These are phyloP conservation scores for Fonsecaea pedrosoi DNA, from an alignment of 2,329 filamentous ascomycete species.

Conservation along the genomic window DNA sequence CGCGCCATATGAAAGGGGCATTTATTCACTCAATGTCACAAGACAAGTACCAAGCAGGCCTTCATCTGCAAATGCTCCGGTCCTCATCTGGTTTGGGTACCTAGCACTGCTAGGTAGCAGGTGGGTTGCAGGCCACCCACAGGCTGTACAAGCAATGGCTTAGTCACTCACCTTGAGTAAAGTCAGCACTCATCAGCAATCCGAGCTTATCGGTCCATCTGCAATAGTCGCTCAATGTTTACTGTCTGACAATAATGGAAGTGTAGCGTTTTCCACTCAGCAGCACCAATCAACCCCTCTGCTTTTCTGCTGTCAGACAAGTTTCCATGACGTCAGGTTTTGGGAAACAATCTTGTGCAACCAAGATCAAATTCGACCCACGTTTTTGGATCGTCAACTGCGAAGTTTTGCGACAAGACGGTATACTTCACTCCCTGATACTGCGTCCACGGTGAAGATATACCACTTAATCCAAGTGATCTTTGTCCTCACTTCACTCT, in stretches of 20 bases:
- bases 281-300: background rate
- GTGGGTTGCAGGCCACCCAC: too few relatives aligned
- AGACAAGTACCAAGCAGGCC: too few relatives aligned
- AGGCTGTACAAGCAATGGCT: background rate
- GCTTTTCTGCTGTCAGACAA: background rate
- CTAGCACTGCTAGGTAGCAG: too few relatives aligned
- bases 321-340: background rate
- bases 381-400: constrained; percentile 14
- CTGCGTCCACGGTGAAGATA: constrained; percentile 1
- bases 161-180: background rate
- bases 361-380: background rate
- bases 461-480: background rate
- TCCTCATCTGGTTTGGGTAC: too few relatives aligned
- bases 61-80: too few relatives aligned
- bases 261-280: background rate
- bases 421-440: constrained; percentile 1
- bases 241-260: background rate
- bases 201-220: background rate
- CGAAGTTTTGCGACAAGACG: constrained; percentile 1
- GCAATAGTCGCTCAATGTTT: background rate
- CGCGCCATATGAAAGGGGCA: background rate
- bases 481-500: constrained; percentile 1
- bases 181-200: background rate
- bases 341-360: background rate
- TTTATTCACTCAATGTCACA: background rate